Base-by-base conservation (phyloP, 192 early-diverging fungal genomes). In the Coemansia sp. region DNA sequence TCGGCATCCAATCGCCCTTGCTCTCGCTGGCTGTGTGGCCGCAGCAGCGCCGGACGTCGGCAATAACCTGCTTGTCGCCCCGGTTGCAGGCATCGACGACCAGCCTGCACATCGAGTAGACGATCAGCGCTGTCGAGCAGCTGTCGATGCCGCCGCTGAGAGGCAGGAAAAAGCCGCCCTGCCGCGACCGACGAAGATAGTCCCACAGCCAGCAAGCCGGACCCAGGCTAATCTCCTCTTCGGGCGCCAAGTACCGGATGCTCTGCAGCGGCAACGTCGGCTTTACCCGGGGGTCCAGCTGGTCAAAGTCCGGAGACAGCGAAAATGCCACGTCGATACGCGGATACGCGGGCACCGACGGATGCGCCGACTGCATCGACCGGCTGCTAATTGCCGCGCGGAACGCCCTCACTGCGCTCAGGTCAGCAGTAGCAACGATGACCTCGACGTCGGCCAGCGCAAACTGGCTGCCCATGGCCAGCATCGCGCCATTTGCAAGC, bases 121-220 rank as follows among this genome's bases (percentile, higher is more conserved):
- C 92, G 67, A 99, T 91, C 9, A 92, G 72, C 8, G 84, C 93
- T 14, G 84, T 93, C 25, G 92, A 82, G 71, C 97, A 99, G 67
- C 93, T 95, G 68, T 99, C 97, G 23, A 99, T 90, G n/a, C 97
- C 97, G 51, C 97, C 97, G 71, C 93, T 95, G 45, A 99, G 75
- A 18, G 97, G 95, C 55, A 99, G 76, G 64, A 99, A 99, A 82
- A 87, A 98, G 1, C 97, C 97, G 8, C 85, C 85, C 13, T 86
- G 84, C 48, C 91, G 90, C 25, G 95, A 95, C 23, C 97, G 81
- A 8, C 97, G 85, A 34, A 99, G 81, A 64, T 99, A 99, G 72
- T 99, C 97, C 97, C 97, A 99, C 22, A 99, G 84, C 97, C 97
- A 99, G 83, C 97, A 98, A 2, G 97, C 95, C 22, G 96, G 96